Percentiles rank a stretch among this genome's conserved stretches.
phyloP scores from a whole-genome alignment of 163 green algal species.

The Volvox carteri region DNA sequence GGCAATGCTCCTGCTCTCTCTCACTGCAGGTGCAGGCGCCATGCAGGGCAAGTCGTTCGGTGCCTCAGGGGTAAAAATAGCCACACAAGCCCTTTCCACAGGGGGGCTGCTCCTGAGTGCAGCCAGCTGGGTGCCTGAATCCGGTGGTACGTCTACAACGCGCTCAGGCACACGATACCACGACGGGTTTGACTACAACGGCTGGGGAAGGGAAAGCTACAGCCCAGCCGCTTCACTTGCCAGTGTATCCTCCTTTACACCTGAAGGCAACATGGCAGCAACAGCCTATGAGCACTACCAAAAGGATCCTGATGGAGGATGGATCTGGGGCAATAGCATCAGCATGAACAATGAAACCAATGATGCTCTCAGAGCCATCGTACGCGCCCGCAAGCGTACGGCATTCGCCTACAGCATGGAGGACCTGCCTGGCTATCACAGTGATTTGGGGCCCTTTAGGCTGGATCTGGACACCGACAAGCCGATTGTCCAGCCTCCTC shows the following conservation, averaged over 20 bases:
- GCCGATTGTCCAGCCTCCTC: neutral
- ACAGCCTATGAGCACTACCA: slow-evolving; percentile 16
- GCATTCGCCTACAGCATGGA: slow-evolving; percentile 27
- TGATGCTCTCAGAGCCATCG: neutral
- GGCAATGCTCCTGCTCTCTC: too few relatives aligned
- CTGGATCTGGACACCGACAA: slow-evolving; percentile 12
- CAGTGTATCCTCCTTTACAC: slow-evolving; percentile 3
- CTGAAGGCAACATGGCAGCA: neutral
- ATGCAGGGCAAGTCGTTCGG: neutral
- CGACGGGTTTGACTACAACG: neutral
- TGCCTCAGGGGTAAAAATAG: neutral
- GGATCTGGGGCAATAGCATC: slow-evolving; percentile 16
- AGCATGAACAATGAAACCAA: neutral
- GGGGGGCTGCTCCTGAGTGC: neutral
- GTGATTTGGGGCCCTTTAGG: neutral
- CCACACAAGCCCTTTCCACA: neutral
- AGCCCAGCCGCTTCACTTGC: neutral
- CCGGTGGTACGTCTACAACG: too few relatives aligned
- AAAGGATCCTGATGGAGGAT: slow-evolving; percentile 24
- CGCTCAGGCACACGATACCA: neutral
- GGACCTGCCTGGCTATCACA: slow-evolving; percentile 14
- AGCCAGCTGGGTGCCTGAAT: too few relatives aligned
- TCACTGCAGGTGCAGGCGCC: neutral
- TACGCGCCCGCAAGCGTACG: neutral
- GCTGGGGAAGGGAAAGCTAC: neutral